Conservation (phyloP, 148 eudicot genomes). For the Selenicereus undatus region DNA sequence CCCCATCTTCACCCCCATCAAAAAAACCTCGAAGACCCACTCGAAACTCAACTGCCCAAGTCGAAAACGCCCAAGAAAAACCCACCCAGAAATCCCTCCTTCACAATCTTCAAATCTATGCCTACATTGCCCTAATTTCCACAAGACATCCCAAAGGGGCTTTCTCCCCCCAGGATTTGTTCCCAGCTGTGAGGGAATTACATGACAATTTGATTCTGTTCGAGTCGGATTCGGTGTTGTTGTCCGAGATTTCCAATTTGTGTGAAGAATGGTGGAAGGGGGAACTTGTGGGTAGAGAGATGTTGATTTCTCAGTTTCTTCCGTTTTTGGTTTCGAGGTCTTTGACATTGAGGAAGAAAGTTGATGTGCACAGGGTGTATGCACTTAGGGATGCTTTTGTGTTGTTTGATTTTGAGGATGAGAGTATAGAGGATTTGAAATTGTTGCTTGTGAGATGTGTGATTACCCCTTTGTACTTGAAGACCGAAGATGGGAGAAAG, state of each 20-base stretch:
- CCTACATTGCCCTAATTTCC: slow-evolving; percentile 51
- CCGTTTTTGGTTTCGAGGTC: slow-evolving; percentile 79
- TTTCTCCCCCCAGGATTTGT: slow-evolving; percentile 50
- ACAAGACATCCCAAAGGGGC: slow-evolving; percentile 51
- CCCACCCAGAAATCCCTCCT: slow-evolving; percentile 20
- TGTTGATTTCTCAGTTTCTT: slow-evolving; percentile 67
- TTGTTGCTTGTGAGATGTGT: slow-evolving; percentile 64
- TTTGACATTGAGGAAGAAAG: slow-evolving; percentile 67
- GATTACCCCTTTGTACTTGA: slow-evolving; percentile 73
- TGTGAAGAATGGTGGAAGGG: slow-evolving; percentile 96
- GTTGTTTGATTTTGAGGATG: slow-evolving; percentile 92
- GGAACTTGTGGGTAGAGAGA: slow-evolving; percentile 59
- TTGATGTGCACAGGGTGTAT: slow-evolving; percentile 81
- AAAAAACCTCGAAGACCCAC: slow-evolving; percentile 49
- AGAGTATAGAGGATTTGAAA: slow-evolving; percentile 85
- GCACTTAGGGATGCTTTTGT: slow-evolving; percentile 62
- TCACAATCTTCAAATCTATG: slow-evolving; percentile 48
- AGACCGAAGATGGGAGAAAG: slow-evolving; percentile 78
- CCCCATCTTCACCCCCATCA: slow-evolving; percentile 40
- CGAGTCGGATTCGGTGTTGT: slow-evolving; percentile 52
- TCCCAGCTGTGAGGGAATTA: slow-evolving; percentile 58
- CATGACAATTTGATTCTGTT: slow-evolving; percentile 77
- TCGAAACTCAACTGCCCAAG: slow-evolving; percentile 19
- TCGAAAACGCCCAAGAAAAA: slow-evolving; percentile 18
- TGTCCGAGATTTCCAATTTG: slow-evolving; percentile 61